These are phyloP conservation scores for Clausena lansium DNA, from an alignment of 345 rosid genomes.

Conservation along the genomic window DNA sequence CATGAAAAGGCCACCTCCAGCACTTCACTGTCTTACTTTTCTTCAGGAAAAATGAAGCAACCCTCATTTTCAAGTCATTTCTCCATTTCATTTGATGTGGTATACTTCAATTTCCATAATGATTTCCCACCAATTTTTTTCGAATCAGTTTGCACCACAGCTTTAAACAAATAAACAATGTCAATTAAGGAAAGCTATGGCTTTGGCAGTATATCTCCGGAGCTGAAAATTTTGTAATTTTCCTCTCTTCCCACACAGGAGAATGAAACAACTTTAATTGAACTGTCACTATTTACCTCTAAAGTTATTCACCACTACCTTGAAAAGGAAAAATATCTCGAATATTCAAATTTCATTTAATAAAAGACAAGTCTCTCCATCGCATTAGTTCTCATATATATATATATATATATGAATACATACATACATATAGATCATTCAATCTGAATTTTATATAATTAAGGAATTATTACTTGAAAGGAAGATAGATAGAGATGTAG, in stretches of 20 bases:
- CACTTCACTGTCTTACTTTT: neutral
- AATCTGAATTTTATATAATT: too few species aligned
- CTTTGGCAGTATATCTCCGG: neutral
- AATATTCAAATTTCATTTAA: too few species aligned
- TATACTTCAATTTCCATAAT: neutral
- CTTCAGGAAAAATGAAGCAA: neutral
- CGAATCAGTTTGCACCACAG: neutral
- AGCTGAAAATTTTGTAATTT: too few species aligned
- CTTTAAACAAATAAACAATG: too few species aligned
- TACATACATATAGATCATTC: too few species aligned
- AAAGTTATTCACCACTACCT: neutral
- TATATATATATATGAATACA: too few species aligned
- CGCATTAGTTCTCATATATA: too few species aligned
- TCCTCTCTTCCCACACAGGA: neutral
- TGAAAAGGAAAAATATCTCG: too few species aligned
- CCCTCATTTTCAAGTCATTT: neutral
- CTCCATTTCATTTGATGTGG: neutral
- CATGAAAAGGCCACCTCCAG: neutral
- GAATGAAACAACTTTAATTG: neutral
- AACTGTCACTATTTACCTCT: neutral
- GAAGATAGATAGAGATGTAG: slow-evolving; percentile 22
- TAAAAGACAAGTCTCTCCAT: too few species aligned
- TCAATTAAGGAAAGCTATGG: neutral
- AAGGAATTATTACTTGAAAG: neutral
- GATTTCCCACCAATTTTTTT: too few species aligned